Base-by-base conservation (phyloP, 2,329 filamentous ascomycete species). In the Phialophora tarda region DNA sequence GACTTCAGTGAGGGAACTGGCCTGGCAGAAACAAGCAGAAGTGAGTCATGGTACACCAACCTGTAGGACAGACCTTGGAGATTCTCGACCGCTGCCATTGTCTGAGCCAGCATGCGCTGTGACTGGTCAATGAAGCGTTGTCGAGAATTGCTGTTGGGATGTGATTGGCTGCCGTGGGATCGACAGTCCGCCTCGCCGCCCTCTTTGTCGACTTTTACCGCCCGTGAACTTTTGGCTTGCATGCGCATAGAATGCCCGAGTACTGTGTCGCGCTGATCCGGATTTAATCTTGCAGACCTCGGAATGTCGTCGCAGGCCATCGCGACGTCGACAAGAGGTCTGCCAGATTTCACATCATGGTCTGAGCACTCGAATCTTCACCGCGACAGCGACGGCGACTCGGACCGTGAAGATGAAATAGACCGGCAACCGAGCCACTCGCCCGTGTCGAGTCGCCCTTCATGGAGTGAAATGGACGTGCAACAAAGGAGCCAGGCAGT, bases 321-420 rank as follows among this genome's bases (percentile, higher is more conserved):
- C 59, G 71, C 71, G 66, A 68, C 70, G 70, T 67, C 68, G 53
- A 59, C 68, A 65, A 71, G 67, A 71, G 71, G 71, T 71, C 71
- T 72, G 71, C 71, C 67, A 62, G 67, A 71, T 67, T 65, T 67
- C 58, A 62, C 65, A 63, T 41, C 57, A 62, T 72, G 67, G 69
- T 48, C 71, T 58, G 71, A 68, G 55, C 57, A n/a, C 51, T 67
- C 67, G 55, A 65, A 62, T 50, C 57, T 61, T 54, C 62, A 41
- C 59, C 26, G 47, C 51, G 32, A 61, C 32, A 59, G 30, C 41
- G 24, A 54, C 57, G 24, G 26, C 32, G 67, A 53, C 63, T 55
- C 65, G 48, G 50, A 51, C 38, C 53, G 26, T 41, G 58, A 68
- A 28, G 48, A 70, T 59, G 68, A 66, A 62, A 8, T 50, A 58